Evolutionary conservation across 1,284 basidiomycete species (phyloP), one percentile per base, ranked within the genome.

Genomic region (Papiliotrema nemorosa): DNA sequence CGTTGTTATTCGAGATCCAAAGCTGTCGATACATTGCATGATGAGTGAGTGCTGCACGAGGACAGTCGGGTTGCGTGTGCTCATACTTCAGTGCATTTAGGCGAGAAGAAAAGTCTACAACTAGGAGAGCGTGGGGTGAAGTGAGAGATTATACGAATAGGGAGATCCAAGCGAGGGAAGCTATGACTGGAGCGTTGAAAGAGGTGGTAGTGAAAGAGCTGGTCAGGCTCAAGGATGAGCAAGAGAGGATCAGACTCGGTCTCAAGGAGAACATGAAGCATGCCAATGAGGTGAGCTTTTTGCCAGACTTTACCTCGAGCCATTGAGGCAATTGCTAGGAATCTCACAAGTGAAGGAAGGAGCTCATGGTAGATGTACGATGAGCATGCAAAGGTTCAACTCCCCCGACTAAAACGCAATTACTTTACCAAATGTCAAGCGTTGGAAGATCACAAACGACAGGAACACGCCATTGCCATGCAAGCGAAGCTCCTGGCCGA

Each of bases 251-350:
- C 24, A 81, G 87, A 26, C 88, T 87, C 68, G 83, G 88, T n/a
- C 87, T 94, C 67, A 87, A 86, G 62, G 89, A 92, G 59, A 89
- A 91, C 65, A 74, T 91, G 55, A 91, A 89, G 70, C 81, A 82
- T 7, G 88, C 89, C 0, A 78, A 78, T 14, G 67, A 69, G 34
- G 67, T 69, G 43, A 52, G 67, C 18, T 31, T 24, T 34, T 4
- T 2, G 22, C 25, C 21, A 20, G 12, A 7, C 36, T 38, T 21
- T 18, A 33, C 14, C 20, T 16, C 12, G 2, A 18, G 6, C 13
- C 34, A 10, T 18, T 38, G 16, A 14, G 9, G n/a, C n/a, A n/a
- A n/a, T n/a, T n/a, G n/a, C n/a, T n/a, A n/a, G n/a, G n/a, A n/a
- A n/a, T n/a, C n/a, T n/a, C n/a, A n/a, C n/a, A n/a, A n/a, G n/a